These are phyloP conservation scores for Harringtonia aguacate DNA, from an alignment of 2,329 filamentous ascomycete species.

Conservation along the genomic window DNA sequence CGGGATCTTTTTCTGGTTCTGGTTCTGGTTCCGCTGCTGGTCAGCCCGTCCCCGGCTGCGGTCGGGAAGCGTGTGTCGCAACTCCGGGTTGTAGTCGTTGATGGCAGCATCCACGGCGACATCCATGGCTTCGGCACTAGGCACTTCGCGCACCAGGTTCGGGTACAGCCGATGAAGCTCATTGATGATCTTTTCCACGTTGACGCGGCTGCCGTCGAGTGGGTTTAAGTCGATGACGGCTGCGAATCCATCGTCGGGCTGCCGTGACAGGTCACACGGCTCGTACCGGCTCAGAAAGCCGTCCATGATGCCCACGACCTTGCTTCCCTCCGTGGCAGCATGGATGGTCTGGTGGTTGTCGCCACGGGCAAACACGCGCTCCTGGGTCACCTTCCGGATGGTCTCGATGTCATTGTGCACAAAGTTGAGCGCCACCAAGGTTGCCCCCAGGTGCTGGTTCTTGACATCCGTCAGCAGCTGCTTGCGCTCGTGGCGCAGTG, in stretches of 20 bases:
- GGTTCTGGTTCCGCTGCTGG: constrained; percentile 19
- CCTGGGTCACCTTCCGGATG: constrained; percentile 64
- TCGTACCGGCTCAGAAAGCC: constrained; percentile 85
- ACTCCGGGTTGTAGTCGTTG: constrained; percentile 63
- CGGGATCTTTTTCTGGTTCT: constrained; percentile 21
- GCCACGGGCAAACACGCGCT: constrained; percentile 72
- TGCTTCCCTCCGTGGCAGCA: constrained; percentile 59
- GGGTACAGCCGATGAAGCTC: constrained; percentile 70
- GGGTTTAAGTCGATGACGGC: constrained; percentile 77
- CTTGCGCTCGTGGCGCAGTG: constrained; percentile 74
- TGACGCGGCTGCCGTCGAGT: constrained; percentile 63
- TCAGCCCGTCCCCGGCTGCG: constrained; percentile 31
- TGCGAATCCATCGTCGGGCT: constrained; percentile 78
- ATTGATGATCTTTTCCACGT: constrained; percentile 69
- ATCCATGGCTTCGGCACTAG: constrained; percentile 64
- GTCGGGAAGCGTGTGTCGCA: constrained; percentile 65
- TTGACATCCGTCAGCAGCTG: constrained; percentile 77
- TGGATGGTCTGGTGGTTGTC: constrained; percentile 98
- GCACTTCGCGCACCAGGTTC: constrained; percentile 59
- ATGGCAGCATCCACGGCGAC: constrained; percentile 66
- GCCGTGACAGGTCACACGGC: constrained; percentile 50
- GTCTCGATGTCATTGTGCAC: constrained; percentile 67
- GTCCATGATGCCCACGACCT: constrained; percentile 88
- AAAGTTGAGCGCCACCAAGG: constrained; percentile 80
- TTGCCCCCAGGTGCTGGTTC: constrained; percentile 48